Percentiles rank a stretch among this genome's conserved stretches.
Conservation (phyloP, 2,329 filamentous ascomycete species). For the Verticillium nubilum region DNA sequence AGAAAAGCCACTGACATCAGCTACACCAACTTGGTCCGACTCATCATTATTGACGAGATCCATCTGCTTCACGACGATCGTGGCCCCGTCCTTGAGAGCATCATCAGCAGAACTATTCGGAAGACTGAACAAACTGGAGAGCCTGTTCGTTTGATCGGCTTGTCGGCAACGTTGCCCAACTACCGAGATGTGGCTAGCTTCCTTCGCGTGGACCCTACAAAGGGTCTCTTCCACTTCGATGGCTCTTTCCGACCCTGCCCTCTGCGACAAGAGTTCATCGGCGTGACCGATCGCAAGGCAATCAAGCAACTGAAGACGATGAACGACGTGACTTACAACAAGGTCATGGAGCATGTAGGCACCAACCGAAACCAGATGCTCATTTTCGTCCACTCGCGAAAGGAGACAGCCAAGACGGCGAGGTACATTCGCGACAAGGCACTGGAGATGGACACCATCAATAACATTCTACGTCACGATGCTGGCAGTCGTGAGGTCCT, state of each 20-base stretch:
- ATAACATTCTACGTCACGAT: constrained; percentile 89
- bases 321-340: constrained; percentile 98
- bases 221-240: constrained; percentile 94
- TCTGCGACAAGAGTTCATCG: constrained; percentile 93
- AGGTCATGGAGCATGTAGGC: constrained; percentile 94
- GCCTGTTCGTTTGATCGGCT: constrained; percentile 81
- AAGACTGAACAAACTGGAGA: constrained; percentile 92
- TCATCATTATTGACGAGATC: constrained; percentile 97
- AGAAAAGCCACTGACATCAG: constrained; percentile 94
- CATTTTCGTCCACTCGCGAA: constrained; percentile 96
- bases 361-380: constrained; percentile 95
- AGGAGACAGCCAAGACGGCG: constrained; percentile 96
- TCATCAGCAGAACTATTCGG: constrained; percentile 89
- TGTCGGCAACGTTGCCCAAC: constrained; percentile 94
- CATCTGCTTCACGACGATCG: constrained; percentile 96
- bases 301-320: constrained; percentile 99
- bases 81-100: constrained; percentile 93
- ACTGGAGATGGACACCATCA: constrained; percentile 93
- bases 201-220: constrained; percentile 78
- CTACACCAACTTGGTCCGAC: constrained; percentile 93
- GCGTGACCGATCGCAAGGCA: constrained; percentile 93
- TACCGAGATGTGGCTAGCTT: constrained; percentile 96
- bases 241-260: constrained; percentile 91
- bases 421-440: constrained; percentile 96
- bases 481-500: constrained; percentile 86